Conservation (phyloP, 2,329 filamentous ascomycete species). For the Fulvia fulva region DNA sequence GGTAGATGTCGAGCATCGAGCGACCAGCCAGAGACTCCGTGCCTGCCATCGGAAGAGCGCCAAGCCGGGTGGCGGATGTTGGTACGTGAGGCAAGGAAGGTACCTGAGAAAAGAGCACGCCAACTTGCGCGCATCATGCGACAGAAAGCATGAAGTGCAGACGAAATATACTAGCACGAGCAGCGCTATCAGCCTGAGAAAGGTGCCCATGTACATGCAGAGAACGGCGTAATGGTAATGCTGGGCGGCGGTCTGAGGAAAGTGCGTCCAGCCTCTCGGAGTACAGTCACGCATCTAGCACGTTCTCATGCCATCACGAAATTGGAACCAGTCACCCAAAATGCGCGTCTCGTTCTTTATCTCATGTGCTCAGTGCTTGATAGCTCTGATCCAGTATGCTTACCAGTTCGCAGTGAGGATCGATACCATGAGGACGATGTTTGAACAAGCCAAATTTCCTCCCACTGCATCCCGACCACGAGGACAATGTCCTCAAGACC, state of each 20-base stretch:
- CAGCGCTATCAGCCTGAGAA: not conserved
- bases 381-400: no score
- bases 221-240: not conserved
- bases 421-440: no score
- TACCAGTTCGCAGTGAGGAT: no score
- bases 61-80: not conserved
- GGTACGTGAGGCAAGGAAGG: not conserved
- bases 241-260: not conserved
- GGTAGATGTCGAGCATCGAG: not conserved
- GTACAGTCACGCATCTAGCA: not conserved
- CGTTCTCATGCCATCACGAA: not conserved
- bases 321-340: not conserved
- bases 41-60: not conserved
- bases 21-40: not conserved
- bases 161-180: not conserved
- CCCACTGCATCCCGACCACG: no score
- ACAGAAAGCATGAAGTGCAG: not conserved
- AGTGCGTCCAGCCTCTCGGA: not conserved
- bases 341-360: not conserved
- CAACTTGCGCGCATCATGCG: not conserved
- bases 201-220: not conserved
- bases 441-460: no score
- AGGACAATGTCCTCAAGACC: no score
- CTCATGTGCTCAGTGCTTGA: no score
- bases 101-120: not conserved